phyloP scores from a whole-genome alignment of 495 filamentous ascomycete genomes.

The Penicillium lividum region DNA sequence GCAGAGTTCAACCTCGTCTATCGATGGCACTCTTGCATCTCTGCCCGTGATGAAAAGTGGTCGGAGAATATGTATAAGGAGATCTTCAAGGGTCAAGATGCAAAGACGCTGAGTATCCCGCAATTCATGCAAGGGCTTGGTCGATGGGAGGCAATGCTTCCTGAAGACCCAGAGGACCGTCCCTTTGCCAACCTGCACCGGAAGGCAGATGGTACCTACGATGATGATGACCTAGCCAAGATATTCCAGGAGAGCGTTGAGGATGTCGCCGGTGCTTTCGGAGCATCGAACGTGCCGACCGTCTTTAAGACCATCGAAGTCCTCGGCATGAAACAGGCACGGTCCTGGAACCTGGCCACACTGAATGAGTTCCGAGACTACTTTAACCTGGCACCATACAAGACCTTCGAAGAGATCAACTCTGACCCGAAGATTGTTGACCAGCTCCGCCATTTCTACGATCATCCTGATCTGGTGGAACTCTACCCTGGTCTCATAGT shows the following conservation, averaged over 20 bases:
- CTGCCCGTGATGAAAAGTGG: constrained; percentile 72
- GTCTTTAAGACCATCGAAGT: constrained; percentile 77
- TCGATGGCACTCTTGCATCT: constrained; percentile 79
- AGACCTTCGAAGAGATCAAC: constrained; percentile 85
- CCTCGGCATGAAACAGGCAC: constrained; percentile 80
- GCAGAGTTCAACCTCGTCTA: constrained; percentile 79
- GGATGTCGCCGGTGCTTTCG: constrained; percentile 58
- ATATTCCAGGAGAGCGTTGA: constrained; percentile 68
- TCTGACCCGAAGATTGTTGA: constrained; percentile 71
- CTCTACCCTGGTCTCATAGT: constrained; percentile 81
- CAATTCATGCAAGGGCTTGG: constrained; percentile 61
- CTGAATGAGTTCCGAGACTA: constrained; percentile 87
- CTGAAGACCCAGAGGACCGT: constrained; percentile 63
- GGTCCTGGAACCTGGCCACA: constrained; percentile 78
- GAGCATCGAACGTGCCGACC: constrained; percentile 72
- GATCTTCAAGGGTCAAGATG: constrained; percentile 59
- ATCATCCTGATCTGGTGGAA: constrained; percentile 77
- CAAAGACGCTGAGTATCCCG: constrained; percentile 46
- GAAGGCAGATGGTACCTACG: constrained; percentile 57
- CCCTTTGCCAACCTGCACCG: constrained; percentile 65
- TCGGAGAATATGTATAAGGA: constrained; percentile 63
- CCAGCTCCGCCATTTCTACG: constrained; percentile 72
- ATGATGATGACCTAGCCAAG: constrained; percentile 67
- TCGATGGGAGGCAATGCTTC: constrained; percentile 59
- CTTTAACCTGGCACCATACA: constrained; percentile 72